Conservation (phyloP, 768 basidiomycete genomes). For the Pisolithus marmoratus region DNA sequence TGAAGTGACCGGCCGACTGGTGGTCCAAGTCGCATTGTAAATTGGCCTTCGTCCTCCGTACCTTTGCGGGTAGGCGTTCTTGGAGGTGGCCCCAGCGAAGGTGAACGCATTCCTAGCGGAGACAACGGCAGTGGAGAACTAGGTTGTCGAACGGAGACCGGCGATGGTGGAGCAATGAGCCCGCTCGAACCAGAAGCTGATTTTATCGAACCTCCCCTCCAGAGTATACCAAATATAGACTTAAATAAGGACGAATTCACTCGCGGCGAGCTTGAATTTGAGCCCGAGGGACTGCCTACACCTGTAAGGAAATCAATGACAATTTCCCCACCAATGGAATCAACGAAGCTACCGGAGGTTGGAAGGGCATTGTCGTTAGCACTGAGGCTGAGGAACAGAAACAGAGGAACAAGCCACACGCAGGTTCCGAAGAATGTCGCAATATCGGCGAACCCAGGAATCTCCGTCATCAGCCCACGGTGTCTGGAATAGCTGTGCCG, state of each 20-base stretch:
- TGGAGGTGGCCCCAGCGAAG: slow-evolving; percentile 23
- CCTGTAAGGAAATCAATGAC: not conserved
- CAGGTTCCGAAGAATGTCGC: slow-evolving; percentile 81
- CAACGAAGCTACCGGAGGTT: slow-evolving; percentile 41
- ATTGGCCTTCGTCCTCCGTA: slow-evolving; percentile 23
- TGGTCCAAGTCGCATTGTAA: slow-evolving; percentile 34
- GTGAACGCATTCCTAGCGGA: slow-evolving; percentile 16
- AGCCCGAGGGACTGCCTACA: slow-evolving; percentile 17
- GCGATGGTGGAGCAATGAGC: slow-evolving; percentile 61
- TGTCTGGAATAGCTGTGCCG: slow-evolving; percentile 45
- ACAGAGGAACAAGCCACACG: slow-evolving; percentile 88
- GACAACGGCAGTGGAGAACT: slow-evolving; percentile 24
- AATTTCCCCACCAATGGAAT: not conserved
- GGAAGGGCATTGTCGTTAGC: slow-evolving; percentile 97
- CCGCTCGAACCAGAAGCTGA: slow-evolving; percentile 55
- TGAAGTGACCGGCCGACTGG: slow-evolving; percentile 35
- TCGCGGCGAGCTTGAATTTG: slow-evolving; percentile 27
- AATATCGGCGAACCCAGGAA: slow-evolving; percentile 62
- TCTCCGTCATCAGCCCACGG: slow-evolving; percentile 28
- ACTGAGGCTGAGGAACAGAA: slow-evolving; percentile 91
- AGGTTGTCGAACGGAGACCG: slow-evolving; percentile 15
- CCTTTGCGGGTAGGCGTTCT: slow-evolving; percentile 25
- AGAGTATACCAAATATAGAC: slow-evolving; percentile 47
- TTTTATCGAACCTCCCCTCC: slow-evolving; percentile 36
- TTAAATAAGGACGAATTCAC: slow-evolving; percentile 66